Evolutionary conservation across 345 rosid genomes (phyloP).

Genomic region (Trapa bicornis): DNA sequence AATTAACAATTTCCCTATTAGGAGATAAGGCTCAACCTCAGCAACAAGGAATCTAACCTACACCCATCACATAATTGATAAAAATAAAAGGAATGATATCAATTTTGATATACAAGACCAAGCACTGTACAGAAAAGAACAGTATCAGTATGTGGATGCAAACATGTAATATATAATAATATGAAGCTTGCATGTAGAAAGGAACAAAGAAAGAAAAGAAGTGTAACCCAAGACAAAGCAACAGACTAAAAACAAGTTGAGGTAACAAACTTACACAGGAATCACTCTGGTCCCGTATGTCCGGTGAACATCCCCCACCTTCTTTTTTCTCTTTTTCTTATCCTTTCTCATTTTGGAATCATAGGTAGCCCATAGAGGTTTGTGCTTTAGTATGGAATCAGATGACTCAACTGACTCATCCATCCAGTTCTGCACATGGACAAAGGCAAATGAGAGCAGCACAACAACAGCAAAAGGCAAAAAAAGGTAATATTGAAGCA

Average conservation of each 20-base stretch:
- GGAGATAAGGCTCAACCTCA: background rate
- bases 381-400: conserved; percentile 84
- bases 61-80: background rate
- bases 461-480: background rate
- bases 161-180: background rate
- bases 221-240: background rate
- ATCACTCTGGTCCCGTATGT: conserved; percentile 97
- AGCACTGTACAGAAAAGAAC: background rate
- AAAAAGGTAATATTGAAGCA: conserved; percentile 5
- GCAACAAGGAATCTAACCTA: background rate
- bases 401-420: conserved; percentile 56
- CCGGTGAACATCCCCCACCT: conserved; percentile 61
- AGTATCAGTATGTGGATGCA: background rate
- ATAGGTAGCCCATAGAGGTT: conserved; percentile 84
- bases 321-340: conserved; percentile 56
- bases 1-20: background rate
- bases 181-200: background rate
- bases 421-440: conserved; percentile 55
- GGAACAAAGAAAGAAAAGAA: background rate
- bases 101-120: background rate
- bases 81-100: background rate
- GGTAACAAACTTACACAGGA: conserved; percentile 65
- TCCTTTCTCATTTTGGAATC: conserved; percentile 34
- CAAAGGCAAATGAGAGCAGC: conserved; percentile 13
- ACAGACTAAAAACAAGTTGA: background rate